Percentiles rank a stretch among this genome's conserved stretches.
Conservation (phyloP, 768 basidiomycete species). For the Auricularia sp. region DNA sequence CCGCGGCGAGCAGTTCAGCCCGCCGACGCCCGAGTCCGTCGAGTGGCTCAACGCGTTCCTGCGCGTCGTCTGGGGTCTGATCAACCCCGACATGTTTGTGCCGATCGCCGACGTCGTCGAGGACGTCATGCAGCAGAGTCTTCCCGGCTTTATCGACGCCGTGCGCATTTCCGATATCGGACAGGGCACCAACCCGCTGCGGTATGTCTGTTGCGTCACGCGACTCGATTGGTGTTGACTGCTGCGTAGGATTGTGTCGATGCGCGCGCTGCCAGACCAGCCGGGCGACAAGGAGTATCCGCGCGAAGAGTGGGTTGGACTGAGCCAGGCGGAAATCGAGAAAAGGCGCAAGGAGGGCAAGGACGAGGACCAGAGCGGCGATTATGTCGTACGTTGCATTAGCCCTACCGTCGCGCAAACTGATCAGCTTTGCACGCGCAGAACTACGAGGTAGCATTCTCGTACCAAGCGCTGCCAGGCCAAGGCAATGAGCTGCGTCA, state of each 20-base stretch:
- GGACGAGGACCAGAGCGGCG: conserved; percentile 34
- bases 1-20: conserved; percentile 31
- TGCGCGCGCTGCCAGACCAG: conserved; percentile 46
- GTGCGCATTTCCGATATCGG: conserved; percentile 67
- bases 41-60: conserved; percentile 65
- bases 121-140: conserved; percentile 35
- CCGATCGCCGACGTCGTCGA: conserved; percentile 43
- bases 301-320: conserved; percentile 31
- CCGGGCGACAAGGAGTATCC: conserved; percentile 32
- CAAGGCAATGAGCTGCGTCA: conserved; percentile 34
- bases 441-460: conserved; percentile 64
- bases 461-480: conserved; percentile 50
- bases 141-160: conserved; percentile 42
- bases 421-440: conserved; percentile 11
- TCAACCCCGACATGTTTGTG: conserved; percentile 58
- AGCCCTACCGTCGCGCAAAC: too few species aligned
- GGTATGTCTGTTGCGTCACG: conserved; percentile 38
- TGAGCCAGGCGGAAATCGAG: conserved; percentile 22
- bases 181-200: conserved; percentile 55
- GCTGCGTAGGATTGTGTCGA: conserved; percentile 25
- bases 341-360: conserved; percentile 23
- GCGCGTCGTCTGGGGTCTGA: conserved; percentile 56
- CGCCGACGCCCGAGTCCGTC: conserved; percentile 33
- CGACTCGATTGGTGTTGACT: conserved; percentile 16
- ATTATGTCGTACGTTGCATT: conserved; percentile 23